Evolutionary conservation across 257 asterid genomes (phyloP).

Genomic region (Gynochthodes officinalis): DNA sequence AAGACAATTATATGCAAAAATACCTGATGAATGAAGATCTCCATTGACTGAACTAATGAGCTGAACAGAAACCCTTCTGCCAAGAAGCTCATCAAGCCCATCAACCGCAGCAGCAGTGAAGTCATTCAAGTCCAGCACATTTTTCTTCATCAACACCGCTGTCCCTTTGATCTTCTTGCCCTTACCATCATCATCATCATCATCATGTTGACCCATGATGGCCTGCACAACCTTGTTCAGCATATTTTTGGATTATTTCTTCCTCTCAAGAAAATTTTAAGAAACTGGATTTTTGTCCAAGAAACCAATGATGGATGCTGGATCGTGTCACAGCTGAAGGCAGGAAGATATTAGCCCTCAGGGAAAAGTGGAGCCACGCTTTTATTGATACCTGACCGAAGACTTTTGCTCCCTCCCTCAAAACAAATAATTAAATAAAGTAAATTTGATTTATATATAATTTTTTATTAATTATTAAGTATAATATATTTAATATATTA

Average conservation of each 20-base stretch:
- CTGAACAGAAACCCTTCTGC: constrained; percentile 53
- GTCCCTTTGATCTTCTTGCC: constrained; percentile 39
- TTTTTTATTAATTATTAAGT: too few species aligned
- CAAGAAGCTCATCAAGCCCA: constrained; percentile 45
- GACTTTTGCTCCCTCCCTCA: too few species aligned
- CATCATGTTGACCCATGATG: constrained; percentile 23
- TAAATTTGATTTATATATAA: too few species aligned
- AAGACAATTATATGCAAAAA: too few species aligned
- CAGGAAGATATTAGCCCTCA: too few species aligned
- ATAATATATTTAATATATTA: too few species aligned
- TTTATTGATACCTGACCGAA: too few species aligned
- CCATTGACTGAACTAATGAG: constrained; percentile 38
- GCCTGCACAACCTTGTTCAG: constrained; percentile 18
- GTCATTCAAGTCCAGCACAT: constrained; percentile 35
- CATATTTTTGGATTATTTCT: not conserved
- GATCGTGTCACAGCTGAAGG: too few species aligned
- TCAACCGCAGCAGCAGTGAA: constrained; percentile 42
- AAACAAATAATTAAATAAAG: too few species aligned
- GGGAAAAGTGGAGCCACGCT: too few species aligned
- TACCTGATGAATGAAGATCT: constrained; percentile 20
- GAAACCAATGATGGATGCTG: too few species aligned
- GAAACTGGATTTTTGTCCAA: too few species aligned
- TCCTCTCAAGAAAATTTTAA: not conserved
- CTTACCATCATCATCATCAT: constrained; percentile 20
- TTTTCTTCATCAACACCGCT: constrained; percentile 71